phyloP scores from a whole-genome alignment of 2,329 filamentous ascomycete genomes.

The Aureobasidium zeae region DNA sequence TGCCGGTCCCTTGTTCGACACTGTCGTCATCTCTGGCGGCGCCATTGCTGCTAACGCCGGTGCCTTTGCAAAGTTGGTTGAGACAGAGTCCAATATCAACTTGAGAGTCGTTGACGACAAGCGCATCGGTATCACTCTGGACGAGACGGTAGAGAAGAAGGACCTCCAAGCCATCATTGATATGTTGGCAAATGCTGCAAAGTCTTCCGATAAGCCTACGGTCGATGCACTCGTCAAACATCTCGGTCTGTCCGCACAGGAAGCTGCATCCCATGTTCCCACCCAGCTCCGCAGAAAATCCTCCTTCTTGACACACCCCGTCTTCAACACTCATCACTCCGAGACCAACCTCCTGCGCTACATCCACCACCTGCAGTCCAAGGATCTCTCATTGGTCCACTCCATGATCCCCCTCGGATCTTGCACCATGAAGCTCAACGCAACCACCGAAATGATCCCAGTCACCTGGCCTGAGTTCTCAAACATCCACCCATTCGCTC shows the following conservation, averaged over 20 bases:
- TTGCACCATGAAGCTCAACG: conserved; percentile 98
- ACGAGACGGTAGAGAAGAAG: conserved; percentile 58
- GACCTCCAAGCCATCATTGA: conserved; percentile 49
- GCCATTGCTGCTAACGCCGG: conserved; percentile 38
- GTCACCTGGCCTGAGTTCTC: conserved; percentile 68
- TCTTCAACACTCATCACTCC: conserved; percentile 91
- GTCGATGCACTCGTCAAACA: conserved; percentile 25
- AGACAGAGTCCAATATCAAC: conserved; percentile 47
- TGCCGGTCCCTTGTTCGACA: conserved; percentile 61
- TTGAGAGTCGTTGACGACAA: conserved; percentile 53
- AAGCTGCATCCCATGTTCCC: conserved; percentile 39
- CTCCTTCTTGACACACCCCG: conserved; percentile 72
- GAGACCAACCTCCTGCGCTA: conserved; percentile 92
- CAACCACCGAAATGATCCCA: conserved; percentile 84
- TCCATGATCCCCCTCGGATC: conserved; percentile 97
- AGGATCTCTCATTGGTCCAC: conserved; percentile 86
- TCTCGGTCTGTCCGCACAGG: conserved; percentile 29
- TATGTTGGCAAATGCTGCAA: conserved; percentile 20
- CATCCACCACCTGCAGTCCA: conserved; percentile 86
- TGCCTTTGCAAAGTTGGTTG: conserved; percentile 42
- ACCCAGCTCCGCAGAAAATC: conserved; percentile 59
- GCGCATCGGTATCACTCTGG: conserved; percentile 64
- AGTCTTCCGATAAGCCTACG: conserved; percentile 23
- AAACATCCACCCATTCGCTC: conserved; percentile 72
- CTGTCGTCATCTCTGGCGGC: conserved; percentile 50